Base-by-base conservation (phyloP, 2,329 filamentous ascomycete species). In the Parastagonospora nodorum region DNA sequence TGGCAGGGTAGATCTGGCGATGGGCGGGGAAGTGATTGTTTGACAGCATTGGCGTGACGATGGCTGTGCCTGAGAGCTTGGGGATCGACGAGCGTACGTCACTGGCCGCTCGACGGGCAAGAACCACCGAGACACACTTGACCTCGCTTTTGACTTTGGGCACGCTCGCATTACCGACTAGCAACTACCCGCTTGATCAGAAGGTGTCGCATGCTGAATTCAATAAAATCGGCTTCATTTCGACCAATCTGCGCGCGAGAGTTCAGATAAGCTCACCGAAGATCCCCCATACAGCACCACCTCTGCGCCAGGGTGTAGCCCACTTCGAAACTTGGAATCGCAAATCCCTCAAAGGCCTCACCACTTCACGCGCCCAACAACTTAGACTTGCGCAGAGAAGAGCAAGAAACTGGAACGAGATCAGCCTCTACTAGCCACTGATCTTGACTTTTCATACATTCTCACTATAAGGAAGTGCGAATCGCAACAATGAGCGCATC, bases 401-500 rank as follows among this genome's bases (percentile, higher is more conserved):
- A 39, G n/a, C 19, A 24, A 24, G 19, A 24, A 3, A 24, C 19
- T 5, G 19, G 5, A 24, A 24, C n/a, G 19, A 3, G 19, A 24
- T 3, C 19, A 24, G 19, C 19, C 19, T 24, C 19, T 5, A 3
- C 5, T 24, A 24, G 19, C 19, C 19, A 24, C 19, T 24, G 19
- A 24, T 24, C 19, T 24, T 24, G 19, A 24, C 19, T 24, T 24
- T 5, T 24, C 19, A 24, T 24, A 24, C 19, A 24, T 24, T 24
- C 19, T 5, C 19, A 24, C 3, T 24, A 24, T 24, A 24, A 24
- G 19, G 19, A 3, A 24, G 27, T 42, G 27, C 12, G 28, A 14
- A 9, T 10, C 38, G 42, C 38, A 24, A 45, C 37, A 5, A 60
- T 60, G 58, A 57, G 49, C 42, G 42, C 53, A 6, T 41, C 43